phyloP scores from a whole-genome alignment of 768 basidiomycete species.

The Tephrocybe sp. region DNA sequence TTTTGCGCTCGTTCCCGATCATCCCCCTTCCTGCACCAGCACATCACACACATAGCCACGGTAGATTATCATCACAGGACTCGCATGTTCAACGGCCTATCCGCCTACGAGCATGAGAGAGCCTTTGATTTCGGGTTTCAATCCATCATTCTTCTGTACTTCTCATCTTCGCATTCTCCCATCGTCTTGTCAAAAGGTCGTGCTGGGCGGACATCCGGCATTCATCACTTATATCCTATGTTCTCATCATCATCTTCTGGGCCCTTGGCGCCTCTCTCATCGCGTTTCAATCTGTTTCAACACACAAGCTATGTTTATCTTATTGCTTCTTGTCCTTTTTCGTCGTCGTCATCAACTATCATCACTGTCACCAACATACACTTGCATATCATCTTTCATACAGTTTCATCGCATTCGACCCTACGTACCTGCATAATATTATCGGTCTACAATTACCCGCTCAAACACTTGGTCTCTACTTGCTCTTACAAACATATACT shows the following conservation, averaged over 20 bases:
- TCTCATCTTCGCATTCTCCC: background rate
- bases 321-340: constrained; percentile 10
- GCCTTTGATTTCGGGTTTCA: background rate
- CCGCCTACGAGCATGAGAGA: constrained; percentile 3
- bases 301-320: constrained; percentile 6
- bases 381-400: constrained; percentile 5
- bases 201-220: constrained; percentile 9
- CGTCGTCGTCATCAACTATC: constrained; percentile 7
- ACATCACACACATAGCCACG: constrained; percentile 22
- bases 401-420: constrained; percentile 1
- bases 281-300: constrained; percentile 10
- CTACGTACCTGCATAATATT: background rate
- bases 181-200: constrained; percentile 9
- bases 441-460: background rate
- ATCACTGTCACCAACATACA: constrained; percentile 6
- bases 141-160: background rate
- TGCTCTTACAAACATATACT: background rate
- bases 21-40: constrained; percentile 34
- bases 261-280: constrained; percentile 9
- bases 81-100: constrained; percentile 18
- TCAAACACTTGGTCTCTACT: too few relatives aligned
- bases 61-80: constrained; percentile 12
- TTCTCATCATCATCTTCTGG: constrained; percentile 15
- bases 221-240: constrained; percentile 8
- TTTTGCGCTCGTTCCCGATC: constrained; percentile 47